Evolutionary conservation across 495 filamentous ascomycete genomes (phyloP), one percentile per base, ranked within the genome.

Genomic region (Trichoderma erinaceum): DNA sequence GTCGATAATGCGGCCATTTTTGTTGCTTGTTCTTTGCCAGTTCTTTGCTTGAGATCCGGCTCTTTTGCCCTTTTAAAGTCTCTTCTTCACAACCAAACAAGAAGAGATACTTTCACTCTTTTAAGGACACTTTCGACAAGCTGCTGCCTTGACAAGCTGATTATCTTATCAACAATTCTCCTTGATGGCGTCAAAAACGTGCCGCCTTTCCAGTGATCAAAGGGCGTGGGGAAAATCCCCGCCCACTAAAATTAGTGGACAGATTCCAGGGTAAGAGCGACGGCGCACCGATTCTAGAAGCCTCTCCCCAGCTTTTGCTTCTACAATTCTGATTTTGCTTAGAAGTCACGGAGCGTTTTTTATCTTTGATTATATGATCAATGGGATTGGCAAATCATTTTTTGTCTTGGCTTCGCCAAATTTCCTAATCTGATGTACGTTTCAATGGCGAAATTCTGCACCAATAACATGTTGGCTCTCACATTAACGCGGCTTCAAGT

Each of bases 1-100:
- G 78, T 81, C 15, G 80, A 75, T 11, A 80, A 75, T 71, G 82
- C 77, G 68, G 83, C 77, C 84, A 86, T 88, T 67, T 58, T 75
- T 52, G 48, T 3, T 52, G 48, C 18, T 52, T 16, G 18, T 52
- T 15, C 18, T 44, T 38, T 12, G 21, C 10, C 1, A 6, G 13
- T 8, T 3, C 18, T n/a, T 48, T 48, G 13, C 10, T 16, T 44
- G 11, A 1, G 7, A 6, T 6, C 43, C 7, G 10, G 29, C 27
- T 44, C 52, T 27, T 23, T 58, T 23, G 25, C 21, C 18, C 52
- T 58, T 18, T 58, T 50, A 2, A 18, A 50, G 4, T 18, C 46
- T 50, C 18, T 4, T 0, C 1, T 50, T 6, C 15, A 10, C 16
- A 52, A 23, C n/a, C 3, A 52, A n/a, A 23, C 8, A 10, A n/a